phyloP scores from a whole-genome alignment of 2,329 filamentous ascomycete species.

The Colletotrichum melonis region DNA sequence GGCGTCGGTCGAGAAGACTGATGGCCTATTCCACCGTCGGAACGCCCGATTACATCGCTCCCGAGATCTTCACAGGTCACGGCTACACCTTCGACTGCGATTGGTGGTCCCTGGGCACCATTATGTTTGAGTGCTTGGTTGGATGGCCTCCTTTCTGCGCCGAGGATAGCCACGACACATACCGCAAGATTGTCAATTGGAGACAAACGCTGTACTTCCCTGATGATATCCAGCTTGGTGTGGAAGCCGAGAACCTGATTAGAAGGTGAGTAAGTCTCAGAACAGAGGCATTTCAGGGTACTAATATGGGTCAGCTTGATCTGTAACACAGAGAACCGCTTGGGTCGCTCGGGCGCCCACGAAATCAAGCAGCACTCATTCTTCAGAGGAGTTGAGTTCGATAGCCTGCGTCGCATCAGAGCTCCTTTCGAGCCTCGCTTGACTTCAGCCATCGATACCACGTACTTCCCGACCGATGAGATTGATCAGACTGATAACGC shows the following conservation, averaged over 20 bases:
- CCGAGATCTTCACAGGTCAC: constrained; percentile 96
- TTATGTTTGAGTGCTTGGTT: constrained; percentile 99
- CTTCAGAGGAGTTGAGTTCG: constrained; percentile 97
- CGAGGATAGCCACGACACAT: constrained; percentile 96
- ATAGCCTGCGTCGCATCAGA: constrained; percentile 89
- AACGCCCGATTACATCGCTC: constrained; percentile 98
- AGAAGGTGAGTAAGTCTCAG: constrained; percentile 72
- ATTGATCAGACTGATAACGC: constrained; percentile 97
- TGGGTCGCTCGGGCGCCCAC: constrained; percentile 86
- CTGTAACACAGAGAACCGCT: constrained; percentile 91
- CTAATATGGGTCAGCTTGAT: constrained; percentile 74
- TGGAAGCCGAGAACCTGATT: constrained; percentile 92
- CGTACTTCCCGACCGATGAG: constrained; percentile 98
- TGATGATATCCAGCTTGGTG: constrained; percentile 89
- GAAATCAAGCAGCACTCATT: constrained; percentile 96
- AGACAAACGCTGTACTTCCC: constrained; percentile 95
- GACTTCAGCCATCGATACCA: constrained; percentile 93
- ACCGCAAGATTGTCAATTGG: constrained; percentile 99
- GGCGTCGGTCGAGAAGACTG: constrained; percentile 93
- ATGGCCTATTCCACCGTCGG: constrained; percentile 99
- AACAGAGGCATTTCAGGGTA: neutral
- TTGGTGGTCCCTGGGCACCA: constrained; percentile 99
- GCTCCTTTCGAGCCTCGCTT: constrained; percentile 96
- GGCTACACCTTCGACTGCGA: constrained; percentile 98
- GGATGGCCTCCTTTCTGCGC: constrained; percentile 99